A percentile compares a stretch with the other conserved stretches of the same genome.
Conservation (phyloP, 2,329 filamentous ascomycete genomes). For the Dactylellina cionopaga region DNA sequence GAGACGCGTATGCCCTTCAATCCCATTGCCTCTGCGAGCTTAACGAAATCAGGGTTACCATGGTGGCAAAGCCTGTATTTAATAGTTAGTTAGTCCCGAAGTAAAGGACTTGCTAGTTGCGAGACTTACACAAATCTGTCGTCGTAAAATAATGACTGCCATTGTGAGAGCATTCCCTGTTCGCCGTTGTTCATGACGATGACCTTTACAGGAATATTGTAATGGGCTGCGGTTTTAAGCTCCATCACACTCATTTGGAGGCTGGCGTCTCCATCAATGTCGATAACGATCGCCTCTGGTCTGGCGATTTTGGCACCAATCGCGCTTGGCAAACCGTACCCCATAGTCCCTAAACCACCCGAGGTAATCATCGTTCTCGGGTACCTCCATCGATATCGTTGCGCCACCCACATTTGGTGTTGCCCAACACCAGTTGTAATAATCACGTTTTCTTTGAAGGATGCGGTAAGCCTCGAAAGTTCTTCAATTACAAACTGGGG, state of each 20-base stretch:
- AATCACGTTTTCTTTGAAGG: slow-evolving; percentile 82
- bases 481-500: slow-evolving; percentile 91
- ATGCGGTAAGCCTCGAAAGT: slow-evolving; percentile 81
- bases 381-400: slow-evolving; percentile 93
- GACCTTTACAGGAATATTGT: slow-evolving; percentile 95
- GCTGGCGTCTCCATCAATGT: slow-evolving; percentile 97
- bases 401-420: slow-evolving; percentile 98
- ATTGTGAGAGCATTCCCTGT: slow-evolving; percentile 98
- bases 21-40: slow-evolving; percentile 89
- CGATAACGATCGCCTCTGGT: slow-evolving; percentile 84
- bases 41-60: slow-evolving; percentile 93
- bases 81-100: neutral
- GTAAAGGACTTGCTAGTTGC: neutral
- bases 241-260: slow-evolving; percentile 99
- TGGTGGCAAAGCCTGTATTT: slow-evolving; percentile 69
- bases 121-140: slow-evolving; percentile 73
- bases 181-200: slow-evolving; percentile 96
- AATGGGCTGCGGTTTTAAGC: slow-evolving; percentile 89
- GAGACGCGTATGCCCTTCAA: slow-evolving; percentile 77
- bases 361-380: slow-evolving; percentile 96
- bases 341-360: slow-evolving; percentile 96
- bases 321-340: slow-evolving; percentile 89
- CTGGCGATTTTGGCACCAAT: slow-evolving; percentile 92
- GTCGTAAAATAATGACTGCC: slow-evolving; percentile 97
- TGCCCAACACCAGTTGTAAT: slow-evolving; percentile 95